Percentiles rank a stretch among this genome's conserved stretches.
These are phyloP conservation scores for Sporothrix luriei DNA, from an alignment of 2,329 filamentous ascomycete species.

Conservation along the genomic window DNA sequence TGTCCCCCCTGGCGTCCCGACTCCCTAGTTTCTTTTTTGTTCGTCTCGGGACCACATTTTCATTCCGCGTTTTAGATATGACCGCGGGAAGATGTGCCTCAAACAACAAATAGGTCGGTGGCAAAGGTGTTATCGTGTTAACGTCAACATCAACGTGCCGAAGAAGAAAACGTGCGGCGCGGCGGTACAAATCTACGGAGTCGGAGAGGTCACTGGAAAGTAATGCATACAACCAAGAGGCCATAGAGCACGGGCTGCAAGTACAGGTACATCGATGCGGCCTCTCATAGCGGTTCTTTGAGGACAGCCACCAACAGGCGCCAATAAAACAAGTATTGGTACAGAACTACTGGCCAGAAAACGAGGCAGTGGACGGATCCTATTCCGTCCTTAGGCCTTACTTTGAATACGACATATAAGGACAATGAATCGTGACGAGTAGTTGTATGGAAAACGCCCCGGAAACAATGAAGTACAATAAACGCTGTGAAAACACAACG, in stretches of 20 bases:
- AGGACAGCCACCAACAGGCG: background rate
- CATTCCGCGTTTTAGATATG: background rate
- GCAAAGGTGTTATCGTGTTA: background rate
- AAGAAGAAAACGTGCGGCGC: background rate
- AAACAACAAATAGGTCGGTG: background rate
- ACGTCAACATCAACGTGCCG: background rate
- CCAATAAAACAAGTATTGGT: background rate
- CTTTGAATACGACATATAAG: background rate
- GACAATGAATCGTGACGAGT: no score
- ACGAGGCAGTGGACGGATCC: background rate
- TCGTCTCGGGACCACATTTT: background rate
- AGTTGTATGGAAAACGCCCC: background rate
- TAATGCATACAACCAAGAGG: background rate
- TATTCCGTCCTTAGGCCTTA: background rate
- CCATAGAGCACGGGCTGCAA: background rate
- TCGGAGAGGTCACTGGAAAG: no score
- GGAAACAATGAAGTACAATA: background rate
- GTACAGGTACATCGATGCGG: background rate
- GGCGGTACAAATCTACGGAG: conserved; percentile 5
- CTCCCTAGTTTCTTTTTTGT: background rate
- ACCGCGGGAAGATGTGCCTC: background rate
- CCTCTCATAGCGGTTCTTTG: no score
- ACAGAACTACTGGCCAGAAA: conserved; percentile 3
- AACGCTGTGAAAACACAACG: background rate
- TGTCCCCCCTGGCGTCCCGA: background rate